phyloP scores from a whole-genome alignment of 257 asterid genomes.

The Solanum chmielewskii region DNA sequence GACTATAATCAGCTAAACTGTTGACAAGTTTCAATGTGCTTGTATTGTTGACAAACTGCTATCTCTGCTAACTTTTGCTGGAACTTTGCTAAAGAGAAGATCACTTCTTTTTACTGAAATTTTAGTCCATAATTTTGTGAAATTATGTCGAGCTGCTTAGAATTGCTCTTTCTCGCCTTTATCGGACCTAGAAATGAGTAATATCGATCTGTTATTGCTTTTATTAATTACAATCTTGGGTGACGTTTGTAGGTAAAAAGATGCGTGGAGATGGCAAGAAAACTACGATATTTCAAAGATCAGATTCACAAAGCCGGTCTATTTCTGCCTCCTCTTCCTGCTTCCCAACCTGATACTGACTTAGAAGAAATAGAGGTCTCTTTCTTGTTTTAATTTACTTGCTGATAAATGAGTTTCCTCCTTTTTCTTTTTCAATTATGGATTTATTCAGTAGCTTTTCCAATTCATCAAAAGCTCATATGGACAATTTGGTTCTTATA shows the following conservation, averaged over 20 bases:
- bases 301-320: conserved; percentile 86
- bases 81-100: neutral
- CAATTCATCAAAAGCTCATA: neutral
- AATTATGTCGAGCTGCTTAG: neutral
- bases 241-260: conserved; percentile 62
- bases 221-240: neutral
- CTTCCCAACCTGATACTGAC: conserved; percentile 74
- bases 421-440: neutral
- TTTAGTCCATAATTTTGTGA: neutral
- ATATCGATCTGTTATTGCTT: neutral
- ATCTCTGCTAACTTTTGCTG: neutral
- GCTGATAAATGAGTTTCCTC: neutral
- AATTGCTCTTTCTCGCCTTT: neutral
- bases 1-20: neutral
- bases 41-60: neutral
- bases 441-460: neutral
- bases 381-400: neutral
- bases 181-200: neutral
- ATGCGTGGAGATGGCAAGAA: conserved; percentile 97
- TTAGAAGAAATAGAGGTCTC: conserved; percentile 87
- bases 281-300: conserved; percentile 80
- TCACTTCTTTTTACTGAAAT: neutral
- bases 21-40: neutral
- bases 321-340: conserved; percentile 46
- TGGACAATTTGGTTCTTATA: neutral